Evolutionary conservation across 2,329 filamentous ascomycete genomes (phyloP), one percentile per base, ranked within the genome.

Genomic region (Fusarium nematophilum): DNA sequence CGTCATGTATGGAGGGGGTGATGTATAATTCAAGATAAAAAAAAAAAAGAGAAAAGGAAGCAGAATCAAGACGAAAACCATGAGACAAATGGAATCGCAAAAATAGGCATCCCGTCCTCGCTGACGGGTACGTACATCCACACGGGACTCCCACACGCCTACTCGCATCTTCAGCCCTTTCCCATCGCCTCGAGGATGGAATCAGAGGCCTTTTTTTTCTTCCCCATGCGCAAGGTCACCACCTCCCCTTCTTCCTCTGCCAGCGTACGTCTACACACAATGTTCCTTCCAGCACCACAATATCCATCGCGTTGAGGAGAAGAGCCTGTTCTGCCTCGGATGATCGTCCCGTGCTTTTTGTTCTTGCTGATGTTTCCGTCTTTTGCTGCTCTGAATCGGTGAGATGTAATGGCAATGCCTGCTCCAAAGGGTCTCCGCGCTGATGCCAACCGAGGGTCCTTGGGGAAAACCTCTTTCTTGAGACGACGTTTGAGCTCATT

Each of bases 21-120:
- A 70, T 73, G 66, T 73, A 72, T 72, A 72, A 72, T 67, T 69
- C 67, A 70, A 69, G 65, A 68, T 53, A 48, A 70, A 56, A 57
- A 62, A 63, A 65, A 66, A 66, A 70, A 51, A 31, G 67, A 58
- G 52, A 63, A 66, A 51, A 57, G 64, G 54, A 67, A 64, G 51
- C 57, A 66, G 57, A 64, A 59, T 59, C 46, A 61, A 65, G 53
- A 63, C 54, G 65, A 53, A 62, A 67, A 68, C 59, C 59, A 58
- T 56, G 54, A 67, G 59, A 71, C 65, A 73, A 70, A 72, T 67
- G 70, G 65, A 69, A 72, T 57, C 67, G 51, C 65, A 69, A 64
- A 51, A 52, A 52, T 52, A 53, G 60, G 54, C 56, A 62, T 45
- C 54, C 54, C 51, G 43, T 49, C 53, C 51, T 59, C 53, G 33